Evolutionary conservation across 257 asterid species (phyloP).

Genomic region (Agastache rugosa): DNA sequence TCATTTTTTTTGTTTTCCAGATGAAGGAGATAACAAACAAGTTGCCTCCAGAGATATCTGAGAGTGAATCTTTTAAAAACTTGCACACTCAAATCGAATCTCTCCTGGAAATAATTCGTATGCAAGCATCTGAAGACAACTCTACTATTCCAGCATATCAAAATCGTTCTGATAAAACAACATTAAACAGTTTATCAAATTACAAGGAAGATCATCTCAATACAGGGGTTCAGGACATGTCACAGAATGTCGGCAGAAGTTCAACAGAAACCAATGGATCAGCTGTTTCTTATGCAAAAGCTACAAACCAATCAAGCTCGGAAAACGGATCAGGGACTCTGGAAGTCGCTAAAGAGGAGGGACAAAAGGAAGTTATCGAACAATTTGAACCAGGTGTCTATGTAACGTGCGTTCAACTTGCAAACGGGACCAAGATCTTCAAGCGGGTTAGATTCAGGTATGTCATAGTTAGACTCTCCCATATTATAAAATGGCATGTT

Average conservation of each 20-base stretch:
- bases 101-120: constrained; percentile 47
- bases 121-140: constrained; percentile 46
- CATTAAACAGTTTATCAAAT: constrained; percentile 4
- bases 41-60: constrained; percentile 70
- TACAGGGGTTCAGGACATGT: constrained; percentile 28
- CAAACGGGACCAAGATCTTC: constrained; percentile 74
- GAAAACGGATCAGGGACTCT: constrained; percentile 48
- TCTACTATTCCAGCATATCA: constrained; percentile 39
- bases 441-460: constrained; percentile 92
- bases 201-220: constrained; percentile 28
- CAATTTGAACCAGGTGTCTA: constrained; percentile 97
- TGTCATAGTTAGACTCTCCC: not conserved
- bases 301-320: constrained; percentile 38
- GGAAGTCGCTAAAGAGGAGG: constrained; percentile 44
- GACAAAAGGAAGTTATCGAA: constrained; percentile 72
- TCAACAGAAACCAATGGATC: constrained; percentile 44
- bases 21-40: constrained; percentile 68
- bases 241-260: constrained; percentile 39
- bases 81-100: constrained; percentile 61
- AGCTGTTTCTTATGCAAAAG: constrained; percentile 45
- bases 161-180: constrained; percentile 29
- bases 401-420: constrained; percentile 63
- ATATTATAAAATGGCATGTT: not conserved
- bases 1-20: constrained; percentile 48
- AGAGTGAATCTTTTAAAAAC: constrained; percentile 51